These are phyloP conservation scores for Lolium perenne DNA, from an alignment of 176 grass and related monocot genomes.

Conservation along the genomic window DNA sequence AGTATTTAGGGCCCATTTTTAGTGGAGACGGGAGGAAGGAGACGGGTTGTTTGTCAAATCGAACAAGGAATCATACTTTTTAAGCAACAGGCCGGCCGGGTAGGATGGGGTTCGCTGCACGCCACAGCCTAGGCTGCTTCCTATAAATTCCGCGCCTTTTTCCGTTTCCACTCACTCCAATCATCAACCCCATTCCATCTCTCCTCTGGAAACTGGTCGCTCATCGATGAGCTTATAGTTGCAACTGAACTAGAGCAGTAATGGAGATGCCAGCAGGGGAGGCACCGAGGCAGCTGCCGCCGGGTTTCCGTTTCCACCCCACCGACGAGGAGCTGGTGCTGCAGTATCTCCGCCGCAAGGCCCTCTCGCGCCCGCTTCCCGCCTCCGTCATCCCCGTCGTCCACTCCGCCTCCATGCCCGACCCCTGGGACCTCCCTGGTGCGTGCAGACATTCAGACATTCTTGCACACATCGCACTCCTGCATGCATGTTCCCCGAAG, in stretches of 20 bases:
- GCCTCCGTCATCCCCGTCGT: conserved; percentile 78
- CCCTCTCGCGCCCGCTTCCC: conserved; percentile 60
- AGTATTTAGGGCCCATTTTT: too few species aligned
- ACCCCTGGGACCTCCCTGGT: conserved; percentile 80
- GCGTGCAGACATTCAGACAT: not conserved
- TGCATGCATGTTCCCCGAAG: not conserved
- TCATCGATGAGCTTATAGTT: not conserved
- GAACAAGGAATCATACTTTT: conserved; percentile 58
- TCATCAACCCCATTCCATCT: conserved; percentile 41
- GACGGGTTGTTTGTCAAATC: conserved; percentile 42
- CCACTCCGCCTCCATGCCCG: conserved; percentile 41
- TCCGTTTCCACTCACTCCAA: conserved; percentile 47
- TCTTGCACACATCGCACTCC: not conserved
- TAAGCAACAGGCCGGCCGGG: conserved; percentile 23
- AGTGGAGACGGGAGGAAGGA: too few species aligned
- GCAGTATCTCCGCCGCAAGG: conserved; percentile 75
- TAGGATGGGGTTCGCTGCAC: conserved; percentile 54
- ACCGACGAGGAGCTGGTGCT: conserved; percentile 85
- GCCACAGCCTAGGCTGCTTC: conserved; percentile 25
- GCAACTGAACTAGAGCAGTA: not conserved
- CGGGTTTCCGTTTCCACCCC: conserved; percentile 88
- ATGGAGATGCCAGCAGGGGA: conserved; percentile 36
- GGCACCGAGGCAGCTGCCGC: conserved; percentile 54
- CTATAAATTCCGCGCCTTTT: conserved; percentile 60
- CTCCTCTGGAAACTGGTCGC: not conserved